These are phyloP conservation scores for Cyclotella kingstonii DNA, from an alignment of 108 stramenopile species.

Conservation along the genomic window DNA sequence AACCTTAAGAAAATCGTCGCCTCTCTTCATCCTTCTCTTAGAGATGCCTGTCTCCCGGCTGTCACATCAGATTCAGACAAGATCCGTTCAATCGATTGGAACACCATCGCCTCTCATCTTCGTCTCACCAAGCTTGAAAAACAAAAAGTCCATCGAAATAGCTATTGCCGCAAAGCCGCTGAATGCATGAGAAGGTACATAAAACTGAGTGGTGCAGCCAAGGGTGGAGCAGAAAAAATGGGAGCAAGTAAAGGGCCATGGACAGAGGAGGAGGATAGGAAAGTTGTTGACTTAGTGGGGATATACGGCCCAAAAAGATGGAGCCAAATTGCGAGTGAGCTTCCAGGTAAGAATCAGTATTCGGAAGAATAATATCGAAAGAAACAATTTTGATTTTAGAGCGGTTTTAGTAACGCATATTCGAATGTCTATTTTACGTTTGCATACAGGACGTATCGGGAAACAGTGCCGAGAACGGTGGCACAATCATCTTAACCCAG, in stretches of 20 bases:
- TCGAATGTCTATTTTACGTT: not conserved
- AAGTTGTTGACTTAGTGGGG: constrained; percentile 56
- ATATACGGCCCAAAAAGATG: constrained; percentile 78
- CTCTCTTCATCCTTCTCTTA: constrained; percentile 13
- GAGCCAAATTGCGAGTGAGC: constrained; percentile 74
- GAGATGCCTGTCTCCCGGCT: constrained; percentile 7
- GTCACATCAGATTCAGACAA: constrained; percentile 12
- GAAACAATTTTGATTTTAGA: too few relatives aligned
- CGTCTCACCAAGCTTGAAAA: constrained; percentile 26
- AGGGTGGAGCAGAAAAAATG: constrained; percentile 32
- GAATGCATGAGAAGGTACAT: constrained; percentile 38
- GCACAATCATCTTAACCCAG: constrained; percentile 75
- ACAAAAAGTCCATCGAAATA: constrained; percentile 14
- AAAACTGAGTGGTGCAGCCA: constrained; percentile 24
- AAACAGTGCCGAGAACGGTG: constrained; percentile 82
- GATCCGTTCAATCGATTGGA: constrained; percentile 27
- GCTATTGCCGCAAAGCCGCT: constrained; percentile 21
- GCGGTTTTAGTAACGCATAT: not conserved
- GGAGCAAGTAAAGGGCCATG: constrained; percentile 56
- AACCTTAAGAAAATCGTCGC: constrained; percentile 21
- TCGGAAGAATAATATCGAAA: too few relatives aligned
- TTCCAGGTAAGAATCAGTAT: constrained; percentile 47
- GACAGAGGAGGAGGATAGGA: constrained; percentile 74
- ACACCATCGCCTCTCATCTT: constrained; percentile 16
- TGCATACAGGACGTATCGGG: constrained; percentile 51